These are phyloP conservation scores for Daphne laureola DNA, from an alignment of 441 rosid species.

Conservation along the genomic window DNA sequence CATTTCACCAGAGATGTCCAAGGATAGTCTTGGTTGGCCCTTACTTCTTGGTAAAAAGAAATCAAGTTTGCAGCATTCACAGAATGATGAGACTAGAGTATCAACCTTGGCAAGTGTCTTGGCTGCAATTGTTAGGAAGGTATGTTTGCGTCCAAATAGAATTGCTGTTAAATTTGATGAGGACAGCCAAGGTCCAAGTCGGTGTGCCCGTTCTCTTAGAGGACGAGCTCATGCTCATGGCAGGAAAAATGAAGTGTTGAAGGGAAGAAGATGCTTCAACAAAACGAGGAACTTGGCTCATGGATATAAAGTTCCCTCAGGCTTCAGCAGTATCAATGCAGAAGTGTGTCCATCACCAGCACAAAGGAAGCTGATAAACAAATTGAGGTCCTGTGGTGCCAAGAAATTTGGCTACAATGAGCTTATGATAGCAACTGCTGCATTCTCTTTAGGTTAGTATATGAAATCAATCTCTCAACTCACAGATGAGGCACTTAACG, in stretches of 20 bases:
- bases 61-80: not conserved
- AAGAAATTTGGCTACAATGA: constrained; percentile 18
- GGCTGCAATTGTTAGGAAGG: not conserved
- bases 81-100: constrained; percentile 6
- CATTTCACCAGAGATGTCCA: constrained; percentile 19
- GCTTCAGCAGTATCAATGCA: constrained; percentile 5
- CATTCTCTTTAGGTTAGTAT: constrained; percentile 27
- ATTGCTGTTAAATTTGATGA: not conserved
- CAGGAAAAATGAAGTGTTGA: constrained; percentile 8
- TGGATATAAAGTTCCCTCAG: constrained; percentile 9
- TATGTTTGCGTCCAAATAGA: constrained; percentile 13
- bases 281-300: not conserved
- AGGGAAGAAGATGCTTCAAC: constrained; percentile 1
- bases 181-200: not conserved
- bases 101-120: constrained; percentile 13
- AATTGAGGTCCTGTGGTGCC: constrained; percentile 11
- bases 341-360: constrained; percentile 5
- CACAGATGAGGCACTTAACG: too few relatives aligned
- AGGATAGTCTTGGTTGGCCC: constrained; percentile 27
- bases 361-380: constrained; percentile 5
- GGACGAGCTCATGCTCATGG: constrained; percentile 5
- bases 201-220: not conserved
- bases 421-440: constrained; percentile 21
- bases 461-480: not conserved
- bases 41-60: constrained; percentile 11